phyloP scores from a whole-genome alignment of 768 basidiomycete species.

The Boletus tomentosulus region DNA sequence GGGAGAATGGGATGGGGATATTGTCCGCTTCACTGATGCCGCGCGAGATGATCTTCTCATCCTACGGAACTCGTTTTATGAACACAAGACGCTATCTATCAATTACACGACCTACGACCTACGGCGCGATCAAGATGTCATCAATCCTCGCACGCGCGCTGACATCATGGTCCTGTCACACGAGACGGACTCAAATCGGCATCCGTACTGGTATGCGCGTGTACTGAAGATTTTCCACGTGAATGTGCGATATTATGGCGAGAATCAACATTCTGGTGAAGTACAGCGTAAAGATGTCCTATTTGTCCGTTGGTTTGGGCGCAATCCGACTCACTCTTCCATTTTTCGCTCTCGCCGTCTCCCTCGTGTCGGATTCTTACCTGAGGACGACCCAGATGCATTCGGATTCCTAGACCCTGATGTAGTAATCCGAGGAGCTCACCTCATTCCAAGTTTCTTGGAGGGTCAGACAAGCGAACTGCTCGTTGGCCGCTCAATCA shows the following conservation, averaged over 20 bases:
- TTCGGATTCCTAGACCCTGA: neutral
- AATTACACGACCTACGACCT: constrained; percentile 32
- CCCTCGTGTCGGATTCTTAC: neutral
- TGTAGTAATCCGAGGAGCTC: neutral
- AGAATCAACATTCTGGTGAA: neutral
- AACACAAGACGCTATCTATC: constrained; percentile 21
- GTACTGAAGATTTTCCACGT: neutral
- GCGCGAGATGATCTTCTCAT: no score
- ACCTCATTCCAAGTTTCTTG: neutral
- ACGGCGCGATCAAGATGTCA: constrained; percentile 30
- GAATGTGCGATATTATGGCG: neutral
- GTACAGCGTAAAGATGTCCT: neutral
- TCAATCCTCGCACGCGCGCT: constrained; percentile 34
- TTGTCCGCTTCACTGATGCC: no score
- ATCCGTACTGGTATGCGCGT: neutral
- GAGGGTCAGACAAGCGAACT: no score
- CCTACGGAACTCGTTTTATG: no score
- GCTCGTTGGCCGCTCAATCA: neutral
- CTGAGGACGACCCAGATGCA: neutral
- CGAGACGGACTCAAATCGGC: constrained; percentile 22
- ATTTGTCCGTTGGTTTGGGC: neutral
- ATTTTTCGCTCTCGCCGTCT: neutral
- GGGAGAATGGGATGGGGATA: no score
- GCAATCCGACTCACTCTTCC: neutral
- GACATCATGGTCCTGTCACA: constrained; percentile 35